Evolutionary conservation across 345 rosid genomes (phyloP).

Genomic region (Draba incana): DNA sequence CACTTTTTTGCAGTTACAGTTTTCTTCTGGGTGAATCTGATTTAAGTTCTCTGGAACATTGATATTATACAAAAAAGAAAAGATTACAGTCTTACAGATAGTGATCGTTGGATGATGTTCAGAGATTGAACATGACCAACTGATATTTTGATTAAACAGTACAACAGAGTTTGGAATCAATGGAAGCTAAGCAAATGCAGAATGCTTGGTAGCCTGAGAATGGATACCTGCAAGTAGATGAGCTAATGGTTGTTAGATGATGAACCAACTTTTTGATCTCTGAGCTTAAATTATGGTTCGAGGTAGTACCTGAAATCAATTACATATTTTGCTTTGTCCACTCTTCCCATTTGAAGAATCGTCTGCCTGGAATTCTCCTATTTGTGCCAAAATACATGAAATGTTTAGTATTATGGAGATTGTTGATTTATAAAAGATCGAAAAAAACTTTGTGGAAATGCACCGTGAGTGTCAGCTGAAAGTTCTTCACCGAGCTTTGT

Average conservation of each 20-base stretch:
- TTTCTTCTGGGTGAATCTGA: constrained; percentile 4
- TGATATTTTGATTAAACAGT: constrained; percentile 46
- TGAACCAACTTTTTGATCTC: neutral
- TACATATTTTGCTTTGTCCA: constrained; percentile 67
- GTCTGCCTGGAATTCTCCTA: constrained; percentile 73
- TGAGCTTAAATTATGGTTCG: neutral
- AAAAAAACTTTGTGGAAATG: constrained; percentile 14
- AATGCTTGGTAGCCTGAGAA: constrained; percentile 84
- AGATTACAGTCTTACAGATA: constrained; percentile 3
- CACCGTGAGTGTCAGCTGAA: constrained; percentile 84
- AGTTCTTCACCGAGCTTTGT: constrained; percentile 83
- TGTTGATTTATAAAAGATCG: neutral
- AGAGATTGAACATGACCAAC: constrained; percentile 54
- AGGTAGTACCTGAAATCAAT: constrained; percentile 77
- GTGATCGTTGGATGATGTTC: constrained; percentile 39
- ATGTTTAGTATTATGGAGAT: constrained; percentile 14
- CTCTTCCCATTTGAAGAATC: constrained; percentile 87
- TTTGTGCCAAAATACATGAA: constrained; percentile 7
- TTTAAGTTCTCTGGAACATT: neutral
- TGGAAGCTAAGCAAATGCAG: constrained; percentile 87
- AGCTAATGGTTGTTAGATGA: neutral
- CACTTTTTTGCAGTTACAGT: neutral
- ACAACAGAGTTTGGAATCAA: constrained; percentile 92
- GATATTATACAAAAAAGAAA: constrained; percentile 14
- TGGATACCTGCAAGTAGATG: constrained; percentile 64